Percentiles rank a stretch among this genome's conserved stretches.
These are phyloP conservation scores for Hypoxylon sp. DNA, from an alignment of 2,329 filamentous ascomycete genomes.

Conservation along the genomic window DNA sequence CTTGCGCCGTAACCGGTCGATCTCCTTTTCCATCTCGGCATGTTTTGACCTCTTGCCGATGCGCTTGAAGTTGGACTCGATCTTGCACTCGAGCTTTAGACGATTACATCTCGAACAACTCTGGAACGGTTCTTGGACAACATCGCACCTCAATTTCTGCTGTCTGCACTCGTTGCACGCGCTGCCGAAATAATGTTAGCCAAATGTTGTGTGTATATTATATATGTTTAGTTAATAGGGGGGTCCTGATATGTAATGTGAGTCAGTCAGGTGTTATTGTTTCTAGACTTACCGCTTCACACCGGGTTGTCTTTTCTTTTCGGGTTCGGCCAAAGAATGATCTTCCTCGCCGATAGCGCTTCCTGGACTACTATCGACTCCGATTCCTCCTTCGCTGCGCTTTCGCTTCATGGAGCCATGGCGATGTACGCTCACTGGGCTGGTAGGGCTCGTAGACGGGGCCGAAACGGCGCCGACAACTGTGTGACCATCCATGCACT, in stretches of 20 bases:
- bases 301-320: constrained; percentile 76
- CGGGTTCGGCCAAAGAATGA: constrained; percentile 68
- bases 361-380: constrained; percentile 73
- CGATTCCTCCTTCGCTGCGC: constrained; percentile 65
- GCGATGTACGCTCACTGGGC: constrained; percentile 66
- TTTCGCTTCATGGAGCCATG: constrained; percentile 72
- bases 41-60: constrained; percentile 86
- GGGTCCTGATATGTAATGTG: constrained; percentile 7
- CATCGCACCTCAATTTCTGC: constrained; percentile 79
- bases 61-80: constrained; percentile 90
- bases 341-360: constrained; percentile 70
- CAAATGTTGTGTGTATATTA: constrained; percentile 7
- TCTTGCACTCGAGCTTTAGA: constrained; percentile 85
- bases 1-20: constrained; percentile 76
- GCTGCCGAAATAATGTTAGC: constrained; percentile 28
- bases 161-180: constrained; percentile 45
- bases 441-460: constrained; percentile 69
- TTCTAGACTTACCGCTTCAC: constrained; percentile 70
- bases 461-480: constrained; percentile 63
- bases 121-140: constrained; percentile 84
- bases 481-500: constrained; percentile 66
- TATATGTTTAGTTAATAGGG: constrained; percentile 10
- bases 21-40: constrained; percentile 89
- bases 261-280: constrained; percentile 12
- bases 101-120: constrained; percentile 84